Evolutionary conservation across 2,329 filamentous ascomycete species (phyloP), one percentile per base, ranked within the genome.

Genomic region (Whalleya microplaca): DNA sequence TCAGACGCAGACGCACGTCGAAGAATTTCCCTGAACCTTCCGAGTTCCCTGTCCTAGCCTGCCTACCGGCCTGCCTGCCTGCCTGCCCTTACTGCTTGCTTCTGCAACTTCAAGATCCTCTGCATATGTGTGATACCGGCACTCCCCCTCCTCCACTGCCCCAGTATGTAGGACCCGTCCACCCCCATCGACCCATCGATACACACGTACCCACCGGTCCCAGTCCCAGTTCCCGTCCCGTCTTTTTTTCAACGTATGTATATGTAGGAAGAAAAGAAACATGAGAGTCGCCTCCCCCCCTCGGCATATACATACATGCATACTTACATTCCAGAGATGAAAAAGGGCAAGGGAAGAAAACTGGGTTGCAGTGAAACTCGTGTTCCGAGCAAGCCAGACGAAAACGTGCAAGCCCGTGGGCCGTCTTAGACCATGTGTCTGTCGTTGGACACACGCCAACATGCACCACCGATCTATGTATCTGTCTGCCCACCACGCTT

Each of bases 61-160:
- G 32, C 27, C 27, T 29, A 29, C 27, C n/a, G n/a, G n/a, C n/a
- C n/a, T n/a, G n/a, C n/a, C n/a, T n/a, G n/a, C n/a, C n/a, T n/a
- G 18, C 16, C 44, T 29, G 18, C 21, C 44, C 44, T 29, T 46
- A 21, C 21, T 46, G 32, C 32, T n/a, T 37, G 32, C 32, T 12
- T 37, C 32, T 37, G 32, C 32, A 6, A 12, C 32, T 37, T 16
- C 54, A 37, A 64, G 56, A 64, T 59, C 52, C 51, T 55, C 56
- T 64, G 59, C 62, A 50, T 64, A 46, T 57, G 50, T 62, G n/a
- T 64, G 59, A 48, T 49, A 16, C 37, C 56, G 62, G 54, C 44
- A 59, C 61, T 50, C 56, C 49, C 20, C 41, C 37, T 32, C 46
- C 29, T 47, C 45, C 37, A 47, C 48, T 32, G 21, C 21, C 32